phyloP scores from a whole-genome alignment of 345 rosid species.

The Garcia nutans region DNA sequence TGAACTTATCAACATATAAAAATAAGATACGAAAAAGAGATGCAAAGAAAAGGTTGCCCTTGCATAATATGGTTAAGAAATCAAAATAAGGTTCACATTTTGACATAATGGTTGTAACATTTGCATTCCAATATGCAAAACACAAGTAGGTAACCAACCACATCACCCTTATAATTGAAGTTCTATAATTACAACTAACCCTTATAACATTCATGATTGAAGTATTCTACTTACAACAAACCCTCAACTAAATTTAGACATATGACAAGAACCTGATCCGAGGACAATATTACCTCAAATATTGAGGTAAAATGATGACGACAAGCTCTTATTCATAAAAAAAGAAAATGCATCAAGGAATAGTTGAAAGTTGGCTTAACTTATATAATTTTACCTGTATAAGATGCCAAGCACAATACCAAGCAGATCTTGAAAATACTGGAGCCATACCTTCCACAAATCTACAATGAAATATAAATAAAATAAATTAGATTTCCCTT shows the following conservation, averaged over 20 bases:
- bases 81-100: no score
- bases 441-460: slow-evolving; percentile 99
- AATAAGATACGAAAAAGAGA: neutral
- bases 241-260: neutral
- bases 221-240: neutral
- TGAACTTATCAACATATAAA: neutral
- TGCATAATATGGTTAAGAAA: neutral
- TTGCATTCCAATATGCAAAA: neutral
- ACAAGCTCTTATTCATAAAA: no score
- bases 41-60: no score
- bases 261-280: neutral
- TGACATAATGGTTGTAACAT: neutral
- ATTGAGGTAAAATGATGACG: neutral
- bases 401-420: slow-evolving; percentile 99
- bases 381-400: slow-evolving; percentile 63
- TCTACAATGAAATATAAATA: slow-evolving; percentile 34
- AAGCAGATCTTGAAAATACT: slow-evolving; percentile 94
- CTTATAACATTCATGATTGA: neutral
- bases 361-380: neutral
- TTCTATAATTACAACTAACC: neutral
- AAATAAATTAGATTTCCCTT: slow-evolving; percentile 11
- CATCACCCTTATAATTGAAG: neutral
- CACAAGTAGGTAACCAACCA: neutral
- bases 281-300: neutral
- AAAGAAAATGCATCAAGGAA: neutral